These are phyloP conservation scores for Aquilaria sinensis DNA, from an alignment of 345 rosid genomes.

Conservation along the genomic window DNA sequence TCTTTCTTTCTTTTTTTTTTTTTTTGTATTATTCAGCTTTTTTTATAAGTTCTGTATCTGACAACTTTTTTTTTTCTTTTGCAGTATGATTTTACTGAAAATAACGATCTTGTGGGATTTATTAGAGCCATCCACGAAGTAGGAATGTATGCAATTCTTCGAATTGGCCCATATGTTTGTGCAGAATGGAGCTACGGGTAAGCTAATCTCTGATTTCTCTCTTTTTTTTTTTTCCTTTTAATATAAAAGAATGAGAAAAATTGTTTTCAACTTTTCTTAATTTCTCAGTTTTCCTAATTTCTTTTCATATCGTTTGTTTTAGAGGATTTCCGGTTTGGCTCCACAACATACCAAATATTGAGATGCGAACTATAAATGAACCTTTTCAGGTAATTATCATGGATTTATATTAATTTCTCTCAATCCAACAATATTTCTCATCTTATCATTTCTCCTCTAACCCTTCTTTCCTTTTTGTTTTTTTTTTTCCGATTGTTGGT, in stretches of 20 bases:
- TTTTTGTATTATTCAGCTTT: neutral
- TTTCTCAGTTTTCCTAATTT: neutral
- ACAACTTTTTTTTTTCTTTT: neutral
- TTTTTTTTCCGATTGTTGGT: neutral
- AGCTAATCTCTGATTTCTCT: neutral
- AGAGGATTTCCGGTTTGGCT: slow-evolving; percentile 72
- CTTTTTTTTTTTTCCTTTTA: too few relatives aligned
- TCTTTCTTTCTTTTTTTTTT: neutral
- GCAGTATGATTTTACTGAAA: slow-evolving; percentile 33
- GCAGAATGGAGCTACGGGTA: slow-evolving; percentile 48
- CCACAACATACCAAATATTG: slow-evolving; percentile 38
- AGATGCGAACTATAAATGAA: slow-evolving; percentile 41
- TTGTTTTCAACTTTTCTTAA: too few relatives aligned
- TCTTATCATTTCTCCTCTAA: too few relatives aligned
- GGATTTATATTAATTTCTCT: neutral
- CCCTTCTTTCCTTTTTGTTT: neutral
- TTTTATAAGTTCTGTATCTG: neutral
- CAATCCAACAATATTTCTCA: too few relatives aligned
- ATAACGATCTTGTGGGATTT: slow-evolving; percentile 36
- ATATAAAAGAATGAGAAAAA: neutral
- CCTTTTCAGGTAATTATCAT: slow-evolving; percentile 38
- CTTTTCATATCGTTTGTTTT: neutral
- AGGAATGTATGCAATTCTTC: slow-evolving; percentile 36
- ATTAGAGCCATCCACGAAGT: slow-evolving; percentile 25
- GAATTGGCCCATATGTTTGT: slow-evolving; percentile 46